Evolutionary conservation across 108 stramenopile species (phyloP).

Genomic region (Mediolabrus comicus): DNA sequence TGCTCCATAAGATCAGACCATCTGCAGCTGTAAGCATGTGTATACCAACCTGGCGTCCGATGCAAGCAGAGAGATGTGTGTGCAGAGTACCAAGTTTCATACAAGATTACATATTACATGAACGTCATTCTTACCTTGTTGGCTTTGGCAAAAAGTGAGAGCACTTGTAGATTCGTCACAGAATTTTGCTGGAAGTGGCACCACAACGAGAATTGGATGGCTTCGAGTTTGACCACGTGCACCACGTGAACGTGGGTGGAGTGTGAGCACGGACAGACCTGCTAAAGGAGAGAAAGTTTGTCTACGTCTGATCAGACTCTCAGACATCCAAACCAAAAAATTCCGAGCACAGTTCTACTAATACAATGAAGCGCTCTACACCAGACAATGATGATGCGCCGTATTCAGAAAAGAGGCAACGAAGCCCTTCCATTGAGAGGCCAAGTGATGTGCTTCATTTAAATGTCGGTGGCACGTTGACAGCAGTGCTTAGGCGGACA

Average conservation of each 20-base stretch:
- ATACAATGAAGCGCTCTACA: background rate
- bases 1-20: too few species aligned
- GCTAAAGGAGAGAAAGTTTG: background rate
- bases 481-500: constrained; percentile 58
- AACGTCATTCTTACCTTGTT: background rate
- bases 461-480: constrained; percentile 61
- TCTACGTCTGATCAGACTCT: too few species aligned
- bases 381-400: background rate
- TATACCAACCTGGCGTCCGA: too few species aligned
- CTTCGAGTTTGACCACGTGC: background rate
- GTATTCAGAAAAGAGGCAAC: background rate
- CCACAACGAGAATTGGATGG: background rate
- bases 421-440: background rate
- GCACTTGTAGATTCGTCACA: background rate
- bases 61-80: too few species aligned
- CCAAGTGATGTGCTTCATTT: constrained; percentile 55
- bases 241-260: background rate
- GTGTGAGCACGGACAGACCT: background rate
- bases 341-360: too few species aligned
- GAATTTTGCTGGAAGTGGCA: background rate
- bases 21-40: too few species aligned
- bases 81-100: too few species aligned
- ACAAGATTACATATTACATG: background rate
- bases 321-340: too few species aligned
- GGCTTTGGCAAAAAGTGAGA: background rate